phyloP scores from a whole-genome alignment of 169 alveolate species.

The Plasmodium sp. region DNA sequence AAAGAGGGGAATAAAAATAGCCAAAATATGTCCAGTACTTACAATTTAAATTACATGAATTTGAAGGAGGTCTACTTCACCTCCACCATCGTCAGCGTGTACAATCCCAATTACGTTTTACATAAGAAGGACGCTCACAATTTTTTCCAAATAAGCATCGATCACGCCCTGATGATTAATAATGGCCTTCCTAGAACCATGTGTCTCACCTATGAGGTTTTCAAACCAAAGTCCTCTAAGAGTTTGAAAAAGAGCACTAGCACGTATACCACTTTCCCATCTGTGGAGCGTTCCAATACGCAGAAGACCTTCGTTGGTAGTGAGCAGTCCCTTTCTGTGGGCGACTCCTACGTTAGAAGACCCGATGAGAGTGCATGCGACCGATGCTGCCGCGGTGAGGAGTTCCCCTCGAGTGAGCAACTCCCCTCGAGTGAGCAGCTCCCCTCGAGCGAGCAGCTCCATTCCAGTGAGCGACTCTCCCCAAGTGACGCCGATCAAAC shows the following conservation, averaged over 20 bases:
- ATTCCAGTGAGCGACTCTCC: neutral
- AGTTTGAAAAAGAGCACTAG: neutral
- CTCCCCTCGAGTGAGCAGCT: neutral
- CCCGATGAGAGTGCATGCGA: neutral
- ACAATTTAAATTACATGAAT: slow-evolving; percentile 56
- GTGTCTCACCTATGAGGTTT: slow-evolving; percentile 31
- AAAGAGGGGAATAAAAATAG: slow-evolving; percentile 15
- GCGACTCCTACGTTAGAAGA: neutral
- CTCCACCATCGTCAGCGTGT: slow-evolving; percentile 56
- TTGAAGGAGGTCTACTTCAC: slow-evolving; percentile 56
- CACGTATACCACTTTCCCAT: neutral
- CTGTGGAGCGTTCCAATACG: neutral
- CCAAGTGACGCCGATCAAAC: neutral
- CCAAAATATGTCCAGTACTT: slow-evolving; percentile 6
- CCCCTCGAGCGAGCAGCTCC: neutral
- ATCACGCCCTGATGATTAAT: slow-evolving; percentile 69
- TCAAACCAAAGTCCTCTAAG: slow-evolving; percentile 6
- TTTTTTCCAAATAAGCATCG: slow-evolving; percentile 57
- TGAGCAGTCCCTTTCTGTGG: neutral
- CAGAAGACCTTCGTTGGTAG: neutral
- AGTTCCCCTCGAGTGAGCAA: neutral
- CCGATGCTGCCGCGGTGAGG: neutral
- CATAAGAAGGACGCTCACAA: slow-evolving; percentile 69
- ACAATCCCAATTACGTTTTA: slow-evolving; percentile 57
- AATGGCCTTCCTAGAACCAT: slow-evolving; percentile 60